phyloP scores from a whole-genome alignment of 2,329 filamentous ascomycete species.

The Grosmannia penicillata region DNA sequence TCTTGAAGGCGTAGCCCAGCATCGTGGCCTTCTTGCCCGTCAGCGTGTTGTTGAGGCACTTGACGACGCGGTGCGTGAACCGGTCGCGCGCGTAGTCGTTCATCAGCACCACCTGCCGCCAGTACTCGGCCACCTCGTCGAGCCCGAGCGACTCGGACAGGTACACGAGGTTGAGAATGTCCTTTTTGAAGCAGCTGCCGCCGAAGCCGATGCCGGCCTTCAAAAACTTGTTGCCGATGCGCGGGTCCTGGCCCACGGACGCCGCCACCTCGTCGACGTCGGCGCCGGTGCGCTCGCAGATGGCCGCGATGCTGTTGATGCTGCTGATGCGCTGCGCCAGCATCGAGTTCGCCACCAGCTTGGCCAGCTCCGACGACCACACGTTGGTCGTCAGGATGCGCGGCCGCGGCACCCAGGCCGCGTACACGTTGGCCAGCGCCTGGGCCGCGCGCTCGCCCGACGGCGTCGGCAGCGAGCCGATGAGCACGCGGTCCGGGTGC shows the following conservation, averaged over 20 bases:
- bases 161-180: slow-evolving; percentile 60
- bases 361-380: slow-evolving; percentile 66
- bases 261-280: slow-evolving; percentile 59
- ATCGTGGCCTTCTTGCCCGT: slow-evolving; percentile 56
- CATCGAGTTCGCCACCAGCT: slow-evolving; percentile 68
- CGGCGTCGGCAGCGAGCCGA: slow-evolving; percentile 50
- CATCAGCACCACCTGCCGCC: slow-evolving; percentile 58
- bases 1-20: slow-evolving; percentile 68
- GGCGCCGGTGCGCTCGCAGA: slow-evolving; percentile 63
- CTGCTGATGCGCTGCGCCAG: slow-evolving; percentile 67
- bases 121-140: slow-evolving; percentile 60
- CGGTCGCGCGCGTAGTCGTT: slow-evolving; percentile 62
- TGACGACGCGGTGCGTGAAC: slow-evolving; percentile 51
- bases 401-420: slow-evolving; percentile 51
- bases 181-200: slow-evolving; percentile 71
- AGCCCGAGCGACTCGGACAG: slow-evolving; percentile 56
- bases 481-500: slow-evolving; percentile 57
- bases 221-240: slow-evolving; percentile 60
- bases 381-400: slow-evolving; percentile 59
- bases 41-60: slow-evolving; percentile 51
- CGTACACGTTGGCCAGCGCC: slow-evolving; percentile 51
- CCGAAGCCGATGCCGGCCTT: slow-evolving; percentile 66
- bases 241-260: slow-evolving; percentile 52
- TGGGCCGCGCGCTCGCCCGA: slow-evolving; percentile 47
- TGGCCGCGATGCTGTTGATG: slow-evolving; percentile 68